Conservation (phyloP, 1,284 basidiomycete genomes). For the Heterobasidion annosum region DNA sequence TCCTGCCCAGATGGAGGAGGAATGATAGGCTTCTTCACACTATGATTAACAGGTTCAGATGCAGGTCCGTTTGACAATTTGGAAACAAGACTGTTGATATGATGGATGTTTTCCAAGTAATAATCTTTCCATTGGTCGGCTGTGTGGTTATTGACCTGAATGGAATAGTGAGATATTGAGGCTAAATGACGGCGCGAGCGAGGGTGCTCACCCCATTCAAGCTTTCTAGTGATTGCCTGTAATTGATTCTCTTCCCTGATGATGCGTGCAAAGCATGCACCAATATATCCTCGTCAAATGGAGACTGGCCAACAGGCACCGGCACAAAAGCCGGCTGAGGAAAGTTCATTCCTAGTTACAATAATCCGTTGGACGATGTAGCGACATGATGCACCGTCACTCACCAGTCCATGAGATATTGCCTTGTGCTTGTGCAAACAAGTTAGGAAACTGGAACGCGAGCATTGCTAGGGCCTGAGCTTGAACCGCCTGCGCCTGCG, state of each 20-base stretch:
- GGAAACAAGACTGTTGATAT: conserved; percentile 42
- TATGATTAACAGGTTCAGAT: conserved; percentile 17
- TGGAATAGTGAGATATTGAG: conserved; percentile 3
- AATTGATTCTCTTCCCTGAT: conserved; percentile 24
- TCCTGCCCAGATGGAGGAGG: no score
- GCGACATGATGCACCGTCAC: no score
- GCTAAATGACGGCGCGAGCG: neutral
- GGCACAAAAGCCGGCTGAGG: no score
- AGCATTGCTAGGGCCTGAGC: neutral
- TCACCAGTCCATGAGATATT: neutral
- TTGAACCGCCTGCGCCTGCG: neutral
- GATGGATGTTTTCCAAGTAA: conserved; percentile 55
- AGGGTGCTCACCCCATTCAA: conserved; percentile 28
- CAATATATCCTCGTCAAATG: conserved; percentile 44
- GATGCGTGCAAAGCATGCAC: conserved; percentile 32
- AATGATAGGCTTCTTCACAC: conserved; percentile 35
- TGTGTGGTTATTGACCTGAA: conserved; percentile 33
- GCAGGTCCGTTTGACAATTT: conserved; percentile 9
- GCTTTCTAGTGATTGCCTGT: conserved; percentile 31
- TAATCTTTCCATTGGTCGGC: conserved; percentile 61
- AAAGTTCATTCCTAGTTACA: no score
- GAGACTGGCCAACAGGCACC: conserved; percentile 39
- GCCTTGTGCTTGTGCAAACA: conserved; percentile 2
- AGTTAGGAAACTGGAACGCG: neutral
- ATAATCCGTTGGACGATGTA: no score